Evolutionary conservation across 2,329 filamentous ascomycete species (phyloP).

Genomic region (Cytospora mali): DNA sequence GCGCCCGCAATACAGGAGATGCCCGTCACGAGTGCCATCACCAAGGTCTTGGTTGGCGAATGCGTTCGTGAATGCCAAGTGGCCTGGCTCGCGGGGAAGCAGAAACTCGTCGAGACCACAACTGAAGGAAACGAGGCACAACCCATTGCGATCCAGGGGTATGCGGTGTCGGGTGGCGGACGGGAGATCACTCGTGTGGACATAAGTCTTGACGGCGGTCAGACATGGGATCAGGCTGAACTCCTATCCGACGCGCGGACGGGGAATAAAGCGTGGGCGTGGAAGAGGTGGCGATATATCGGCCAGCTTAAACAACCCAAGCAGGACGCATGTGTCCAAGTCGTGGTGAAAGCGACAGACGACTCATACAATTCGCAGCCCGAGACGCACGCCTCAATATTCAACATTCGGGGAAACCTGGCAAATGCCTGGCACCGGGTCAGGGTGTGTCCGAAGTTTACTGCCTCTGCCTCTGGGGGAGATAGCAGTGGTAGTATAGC

Average conservation of each 20-base stretch:
- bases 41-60: slow-evolving; percentile 48
- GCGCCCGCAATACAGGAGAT: slow-evolving; percentile 69
- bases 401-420: slow-evolving; percentile 66
- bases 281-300: slow-evolving; percentile 64
- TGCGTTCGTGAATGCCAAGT: slow-evolving; percentile 33
- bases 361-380: slow-evolving; percentile 69
- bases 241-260: slow-evolving; percentile 53
- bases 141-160: slow-evolving; percentile 56
- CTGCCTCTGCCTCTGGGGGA: slow-evolving; percentile 6
- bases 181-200: slow-evolving; percentile 69
- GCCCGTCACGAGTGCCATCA: slow-evolving; percentile 70
- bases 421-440: slow-evolving; percentile 70
- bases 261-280: slow-evolving; percentile 60
- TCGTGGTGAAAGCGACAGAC: slow-evolving; percentile 68
- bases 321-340: slow-evolving; percentile 46
- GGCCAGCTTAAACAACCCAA: slow-evolving; percentile 45
- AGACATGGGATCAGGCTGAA: slow-evolving; percentile 65
- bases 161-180: slow-evolving; percentile 70
- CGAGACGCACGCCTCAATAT: slow-evolving; percentile 60
- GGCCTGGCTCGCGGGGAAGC: neutral
- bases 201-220: slow-evolving; percentile 64
- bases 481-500: slow-evolving; percentile 10
- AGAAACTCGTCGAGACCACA: neutral
- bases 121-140: neutral
- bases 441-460: slow-evolving; percentile 40